phyloP scores from a whole-genome alignment of 495 filamentous ascomycete species.

The Tirmania nivea region DNA sequence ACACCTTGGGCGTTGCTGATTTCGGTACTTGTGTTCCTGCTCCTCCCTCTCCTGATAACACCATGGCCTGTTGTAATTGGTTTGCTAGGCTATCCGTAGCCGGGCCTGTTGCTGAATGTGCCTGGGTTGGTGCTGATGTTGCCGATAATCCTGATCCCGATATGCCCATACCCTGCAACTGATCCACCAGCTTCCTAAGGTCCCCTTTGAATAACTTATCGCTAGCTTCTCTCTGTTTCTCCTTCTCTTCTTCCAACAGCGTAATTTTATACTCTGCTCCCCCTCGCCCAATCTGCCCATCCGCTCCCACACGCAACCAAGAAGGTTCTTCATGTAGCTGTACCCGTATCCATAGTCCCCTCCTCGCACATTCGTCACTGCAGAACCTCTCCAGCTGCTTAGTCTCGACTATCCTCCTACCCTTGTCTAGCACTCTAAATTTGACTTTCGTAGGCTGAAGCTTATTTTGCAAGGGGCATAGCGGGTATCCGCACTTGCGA shows the following conservation, averaged over 20 bases:
- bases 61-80: no score
- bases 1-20: no score
- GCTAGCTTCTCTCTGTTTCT: background rate
- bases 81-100: background rate
- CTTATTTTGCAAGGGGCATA: slow-evolving; percentile 41
- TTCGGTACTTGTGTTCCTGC: no score
- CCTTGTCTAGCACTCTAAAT: slow-evolving; percentile 26
- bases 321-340: slow-evolving; percentile 61
- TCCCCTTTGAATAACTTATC: background rate
- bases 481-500: slow-evolving; percentile 54
- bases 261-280: background rate
- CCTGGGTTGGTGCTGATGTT: background rate
- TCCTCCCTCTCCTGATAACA: no score
- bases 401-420: slow-evolving; percentile 34
- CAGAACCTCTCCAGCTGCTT: slow-evolving; percentile 74
- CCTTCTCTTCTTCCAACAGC: background rate
- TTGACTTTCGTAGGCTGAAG: slow-evolving; percentile 26
- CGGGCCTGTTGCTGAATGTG: background rate
- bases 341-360: slow-evolving; percentile 63
- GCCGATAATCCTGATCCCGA: background rate
- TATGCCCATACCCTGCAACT: slow-evolving; percentile 2
- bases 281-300: background rate
- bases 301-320: slow-evolving; percentile 34
- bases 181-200: slow-evolving; percentile 3
- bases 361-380: slow-evolving; percentile 49